Evolutionary conservation across 179 eudicot species (phyloP).

Genomic region (Dionaea muscipula): DNA sequence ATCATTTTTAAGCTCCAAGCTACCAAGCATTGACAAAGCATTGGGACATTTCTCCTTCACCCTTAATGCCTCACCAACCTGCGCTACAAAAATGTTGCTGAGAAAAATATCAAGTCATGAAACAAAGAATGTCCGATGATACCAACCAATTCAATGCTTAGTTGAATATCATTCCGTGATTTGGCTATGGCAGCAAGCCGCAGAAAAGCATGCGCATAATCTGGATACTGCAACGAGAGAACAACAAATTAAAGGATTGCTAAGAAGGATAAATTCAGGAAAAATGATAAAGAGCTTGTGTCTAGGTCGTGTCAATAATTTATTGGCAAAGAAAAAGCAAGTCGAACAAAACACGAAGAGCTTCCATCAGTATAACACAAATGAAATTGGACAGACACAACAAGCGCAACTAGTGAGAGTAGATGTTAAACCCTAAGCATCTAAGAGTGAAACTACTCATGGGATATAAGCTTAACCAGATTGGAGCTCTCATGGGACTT

Average conservation of each 20-base stretch:
- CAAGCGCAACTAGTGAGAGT: no score
- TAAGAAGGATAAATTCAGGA: no score
- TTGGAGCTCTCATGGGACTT: no score
- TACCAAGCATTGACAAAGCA: conserved; percentile 83
- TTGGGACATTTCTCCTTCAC: conserved; percentile 75
- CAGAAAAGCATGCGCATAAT: conserved; percentile 74
- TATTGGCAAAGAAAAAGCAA: no score
- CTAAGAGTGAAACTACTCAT: no score
- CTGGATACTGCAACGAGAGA: conserved; percentile 51
- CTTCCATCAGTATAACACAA: no score
- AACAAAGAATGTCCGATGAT: not conserved
- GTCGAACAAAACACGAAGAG: no score
- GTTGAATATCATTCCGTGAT: conserved; percentile 64
- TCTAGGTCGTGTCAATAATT: no score
- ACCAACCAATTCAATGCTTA: conserved; percentile 83
- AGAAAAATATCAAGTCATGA: conserved; percentile 2
- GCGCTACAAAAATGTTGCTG: conserved; percentile 9
- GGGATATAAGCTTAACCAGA: no score
- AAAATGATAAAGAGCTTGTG: no score
- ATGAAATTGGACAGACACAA: no score
- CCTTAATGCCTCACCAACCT: conserved; percentile 82
- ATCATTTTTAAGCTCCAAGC: conserved; percentile 90
- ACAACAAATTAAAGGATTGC: not conserved
- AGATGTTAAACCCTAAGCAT: no score
- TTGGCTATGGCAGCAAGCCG: conserved; percentile 91